phyloP scores from a whole-genome alignment of 73 alveolate species.

The Symbiodinium natans region DNA sequence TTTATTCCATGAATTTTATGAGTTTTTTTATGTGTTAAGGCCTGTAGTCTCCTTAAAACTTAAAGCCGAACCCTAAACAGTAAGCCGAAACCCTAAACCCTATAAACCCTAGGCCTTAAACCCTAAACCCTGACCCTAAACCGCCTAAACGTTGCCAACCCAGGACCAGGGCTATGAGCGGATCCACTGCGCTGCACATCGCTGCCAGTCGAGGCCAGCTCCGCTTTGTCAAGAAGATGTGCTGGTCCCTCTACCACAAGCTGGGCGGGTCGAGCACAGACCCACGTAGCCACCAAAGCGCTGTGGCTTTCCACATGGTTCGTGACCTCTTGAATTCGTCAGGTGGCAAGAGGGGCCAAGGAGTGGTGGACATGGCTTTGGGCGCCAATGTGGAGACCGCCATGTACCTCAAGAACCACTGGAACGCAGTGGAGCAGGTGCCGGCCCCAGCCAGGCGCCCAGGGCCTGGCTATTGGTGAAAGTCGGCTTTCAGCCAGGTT shows the following conservation, averaged over 20 bases:
- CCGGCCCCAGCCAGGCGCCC: not conserved
- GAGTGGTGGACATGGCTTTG: constrained; percentile 26
- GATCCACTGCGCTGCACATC: not conserved
- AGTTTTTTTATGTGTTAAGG: not conserved
- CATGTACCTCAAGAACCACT: not conserved
- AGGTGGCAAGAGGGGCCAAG: constrained; percentile 3
- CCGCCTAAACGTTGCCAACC: not conserved
- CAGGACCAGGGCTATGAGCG: not conserved
- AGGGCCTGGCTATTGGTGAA: not conserved
- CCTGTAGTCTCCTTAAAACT: not conserved
- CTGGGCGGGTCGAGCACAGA: not conserved
- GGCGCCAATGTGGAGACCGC: not conserved
- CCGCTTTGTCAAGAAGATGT: not conserved
- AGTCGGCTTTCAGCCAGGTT: not conserved
- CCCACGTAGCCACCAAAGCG: not conserved
- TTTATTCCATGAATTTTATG: no score
- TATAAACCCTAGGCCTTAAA: not conserved
- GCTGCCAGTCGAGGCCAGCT: constrained; percentile 11
- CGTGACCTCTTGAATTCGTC: not conserved
- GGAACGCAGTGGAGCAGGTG: constrained; percentile 37
- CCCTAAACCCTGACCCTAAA: no score
- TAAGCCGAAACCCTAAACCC: not conserved
- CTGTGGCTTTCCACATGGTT: constrained; percentile 14
- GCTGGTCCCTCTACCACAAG: constrained; percentile 28
- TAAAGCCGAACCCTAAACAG: not conserved